Evolutionary conservation across 2,329 filamentous ascomycete species (phyloP), one percentile per base, ranked within the genome.

Genomic region (Colletotrichum gigasporum): DNA sequence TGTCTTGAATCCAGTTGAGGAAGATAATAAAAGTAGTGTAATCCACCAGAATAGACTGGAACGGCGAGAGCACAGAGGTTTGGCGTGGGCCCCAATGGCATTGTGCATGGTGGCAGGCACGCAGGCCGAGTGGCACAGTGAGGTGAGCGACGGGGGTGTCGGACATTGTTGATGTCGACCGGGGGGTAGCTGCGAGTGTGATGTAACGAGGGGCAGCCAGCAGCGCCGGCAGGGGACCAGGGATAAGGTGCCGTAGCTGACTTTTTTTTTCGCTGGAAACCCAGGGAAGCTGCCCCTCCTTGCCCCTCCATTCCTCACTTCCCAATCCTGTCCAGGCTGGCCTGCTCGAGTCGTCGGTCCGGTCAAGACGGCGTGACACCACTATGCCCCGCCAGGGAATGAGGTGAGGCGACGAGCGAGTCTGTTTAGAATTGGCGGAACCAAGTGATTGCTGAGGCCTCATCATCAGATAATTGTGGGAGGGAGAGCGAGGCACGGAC

Each of bases 121-220:
- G n/a, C n/a, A n/a, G n/a, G n/a, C n/a, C n/a, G n/a, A n/a, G 59
- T 57, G 52, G 34, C 34, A 47, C 14, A 48, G 44, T 32, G 44
- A 24, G 20, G 34, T 22, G 50, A 53, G 44, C 44, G 42, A 55
- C 57, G 57, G 51, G 58, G 51, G 53, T 58, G 41, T 58, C 45
- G 60, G 53, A 58, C 60, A 48, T 63, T 56, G 39, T 58, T 42
- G 41, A 57, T 48, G 39, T 52, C 35, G 45, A 63, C 60, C 53
- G 53, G 60, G 59, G 59, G 53, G 37, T 58, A 63, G 60, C 60
- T 63, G 53, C 30, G 53, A 52, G 45, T 45, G 58, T 63, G 60
- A 63, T 63, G 60, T 63, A 63, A 63, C 60, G 60, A 63, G 60
- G 59, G 60, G 60, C 60, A 63, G 53, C 53, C 60, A 62, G 58